These are phyloP conservation scores for Penicillium antarcticum DNA, from an alignment of 495 filamentous ascomycete species.

Conservation along the genomic window DNA sequence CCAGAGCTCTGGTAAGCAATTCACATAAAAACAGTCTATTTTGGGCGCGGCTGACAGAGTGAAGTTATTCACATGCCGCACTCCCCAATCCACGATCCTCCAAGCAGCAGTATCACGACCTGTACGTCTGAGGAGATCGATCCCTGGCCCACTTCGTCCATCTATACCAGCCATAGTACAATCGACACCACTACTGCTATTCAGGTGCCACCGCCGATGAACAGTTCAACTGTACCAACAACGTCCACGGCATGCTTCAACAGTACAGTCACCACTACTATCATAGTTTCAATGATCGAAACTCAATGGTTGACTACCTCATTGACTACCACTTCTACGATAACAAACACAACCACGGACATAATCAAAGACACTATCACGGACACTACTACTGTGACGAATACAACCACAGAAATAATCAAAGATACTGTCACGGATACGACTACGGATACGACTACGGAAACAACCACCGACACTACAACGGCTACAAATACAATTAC, in stretches of 20 bases:
- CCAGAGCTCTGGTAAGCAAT: constrained; percentile 1
- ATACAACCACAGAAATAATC: background rate
- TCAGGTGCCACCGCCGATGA: background rate
- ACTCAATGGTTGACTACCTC: no score
- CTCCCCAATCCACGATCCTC: constrained; percentile 1
- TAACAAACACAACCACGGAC: no score
- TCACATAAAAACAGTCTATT: background rate
- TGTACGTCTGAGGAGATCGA: constrained; percentile 2
- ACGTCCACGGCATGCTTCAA: constrained; percentile 1
- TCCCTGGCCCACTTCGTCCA: background rate
- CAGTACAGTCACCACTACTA: background rate
- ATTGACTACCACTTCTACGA: no score
- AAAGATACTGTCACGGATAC: no score
- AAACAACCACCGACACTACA: background rate
- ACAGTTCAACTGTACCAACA: background rate
- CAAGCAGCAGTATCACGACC: background rate
- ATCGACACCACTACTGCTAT: constrained; percentile 4
- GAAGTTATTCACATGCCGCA: constrained; percentile 10
- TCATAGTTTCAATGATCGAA: no score
- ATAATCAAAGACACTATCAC: background rate
- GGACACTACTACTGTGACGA: background rate
- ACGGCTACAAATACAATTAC: background rate
- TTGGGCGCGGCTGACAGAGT: background rate
- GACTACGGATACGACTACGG: background rate
- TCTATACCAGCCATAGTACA: background rate